Conservation (phyloP, 352 stramenopile species). For the Aphanomyces euteiches region DNA sequence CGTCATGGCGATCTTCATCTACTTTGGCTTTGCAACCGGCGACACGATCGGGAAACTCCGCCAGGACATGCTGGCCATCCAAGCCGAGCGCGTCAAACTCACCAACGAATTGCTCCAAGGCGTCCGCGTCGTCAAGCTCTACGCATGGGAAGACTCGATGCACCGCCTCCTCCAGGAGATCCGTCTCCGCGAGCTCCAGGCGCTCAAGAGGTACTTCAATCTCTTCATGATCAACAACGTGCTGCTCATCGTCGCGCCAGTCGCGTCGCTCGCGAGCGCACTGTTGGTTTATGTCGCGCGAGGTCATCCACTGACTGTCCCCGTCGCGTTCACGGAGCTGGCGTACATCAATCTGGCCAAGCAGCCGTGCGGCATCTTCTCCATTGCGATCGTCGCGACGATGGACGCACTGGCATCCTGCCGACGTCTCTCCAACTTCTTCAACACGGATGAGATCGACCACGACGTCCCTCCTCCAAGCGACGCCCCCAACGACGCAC, state of each 20-base stretch:
- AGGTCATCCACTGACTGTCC: slow-evolving; percentile 53
- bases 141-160: slow-evolving; percentile 68
- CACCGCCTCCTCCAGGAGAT: slow-evolving; percentile 37
- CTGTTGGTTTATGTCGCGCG: slow-evolving; percentile 52
- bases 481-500: slow-evolving; percentile 15
- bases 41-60: slow-evolving; percentile 33
- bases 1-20: slow-evolving; percentile 38
- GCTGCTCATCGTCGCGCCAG: slow-evolving; percentile 48
- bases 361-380: slow-evolving; percentile 54
- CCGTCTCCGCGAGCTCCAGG: slow-evolving; percentile 40
- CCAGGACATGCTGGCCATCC: slow-evolving; percentile 42
- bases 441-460: slow-evolving; percentile 42
- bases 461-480: too few species aligned
- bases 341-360: slow-evolving; percentile 48
- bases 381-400: slow-evolving; percentile 43
- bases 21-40: slow-evolving; percentile 29
- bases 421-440: slow-evolving; percentile 41
- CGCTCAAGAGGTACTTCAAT: slow-evolving; percentile 48
- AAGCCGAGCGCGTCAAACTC: slow-evolving; percentile 67
- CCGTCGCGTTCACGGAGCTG: slow-evolving; percentile 50
- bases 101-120: slow-evolving; percentile 55
- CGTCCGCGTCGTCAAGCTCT: slow-evolving; percentile 88
- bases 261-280: slow-evolving; percentile 41
- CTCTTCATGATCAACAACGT: slow-evolving; percentile 55
- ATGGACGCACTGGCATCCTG: slow-evolving; percentile 46